Conservation (phyloP, 495 filamentous ascomycete species). For the Penicillium nucicola region DNA sequence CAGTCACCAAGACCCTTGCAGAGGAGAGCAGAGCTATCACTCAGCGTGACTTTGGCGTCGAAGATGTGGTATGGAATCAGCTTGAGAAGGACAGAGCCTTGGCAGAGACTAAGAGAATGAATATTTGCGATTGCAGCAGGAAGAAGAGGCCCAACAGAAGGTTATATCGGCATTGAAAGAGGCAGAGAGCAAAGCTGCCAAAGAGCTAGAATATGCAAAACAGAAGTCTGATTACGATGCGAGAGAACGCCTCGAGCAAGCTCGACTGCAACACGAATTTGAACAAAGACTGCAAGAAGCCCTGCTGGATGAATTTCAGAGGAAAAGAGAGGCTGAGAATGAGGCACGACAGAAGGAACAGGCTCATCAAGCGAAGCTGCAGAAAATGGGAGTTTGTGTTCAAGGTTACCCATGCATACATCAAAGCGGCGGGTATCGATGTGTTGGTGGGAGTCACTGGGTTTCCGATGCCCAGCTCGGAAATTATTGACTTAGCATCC, state of each 20-base stretch:
- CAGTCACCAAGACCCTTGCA: neutral
- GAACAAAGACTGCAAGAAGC: slow-evolving; percentile 28
- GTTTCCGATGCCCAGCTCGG: slow-evolving; percentile 6
- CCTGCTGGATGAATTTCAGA: slow-evolving; percentile 22
- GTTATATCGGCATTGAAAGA: slow-evolving; percentile 3
- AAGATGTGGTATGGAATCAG: slow-evolving; percentile 59
- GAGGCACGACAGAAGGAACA: slow-evolving; percentile 35
- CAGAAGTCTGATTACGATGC: slow-evolving; percentile 21
- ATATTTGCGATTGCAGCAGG: neutral
- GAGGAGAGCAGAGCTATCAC: slow-evolving; percentile 6
- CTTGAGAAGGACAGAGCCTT: slow-evolving; percentile 48
- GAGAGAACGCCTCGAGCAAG: slow-evolving; percentile 29
- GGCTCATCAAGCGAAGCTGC: slow-evolving; percentile 40
- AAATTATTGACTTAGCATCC: neutral
- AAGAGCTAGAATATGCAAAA: slow-evolving; percentile 8
- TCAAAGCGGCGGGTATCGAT: slow-evolving; percentile 41
- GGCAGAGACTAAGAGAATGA: slow-evolving; percentile 20
- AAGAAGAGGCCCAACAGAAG: slow-evolving; percentile 4
- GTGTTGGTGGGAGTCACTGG: slow-evolving; percentile 19
- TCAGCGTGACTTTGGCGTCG: slow-evolving; percentile 53
- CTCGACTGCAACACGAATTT: slow-evolving; percentile 26
- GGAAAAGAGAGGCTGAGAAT: slow-evolving; percentile 20
- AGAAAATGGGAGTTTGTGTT: slow-evolving; percentile 46
- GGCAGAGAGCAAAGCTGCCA: slow-evolving; percentile 12
- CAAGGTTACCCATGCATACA: slow-evolving; percentile 6